Base-by-base conservation (phyloP, 2,329 filamentous ascomycete genomes). In the Pseudocercospora macadamiae region DNA sequence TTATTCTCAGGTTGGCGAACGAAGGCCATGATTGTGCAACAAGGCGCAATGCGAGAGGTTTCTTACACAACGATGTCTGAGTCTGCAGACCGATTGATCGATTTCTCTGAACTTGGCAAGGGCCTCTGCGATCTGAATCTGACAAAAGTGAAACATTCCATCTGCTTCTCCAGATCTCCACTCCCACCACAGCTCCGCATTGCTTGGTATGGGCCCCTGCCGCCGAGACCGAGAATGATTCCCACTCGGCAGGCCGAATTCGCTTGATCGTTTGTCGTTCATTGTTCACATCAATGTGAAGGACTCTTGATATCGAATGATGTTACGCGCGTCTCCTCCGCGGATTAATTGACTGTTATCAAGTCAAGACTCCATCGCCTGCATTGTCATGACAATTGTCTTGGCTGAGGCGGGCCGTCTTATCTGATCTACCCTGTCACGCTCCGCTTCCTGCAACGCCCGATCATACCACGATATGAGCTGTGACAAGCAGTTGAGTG, bases 161-260 rank as follows among this genome's bases (percentile, higher is more conserved):
- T 44, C 16, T 44, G 39, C 39, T 44, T 44, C 39, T 44, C 39
- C 39, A 44, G 39, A 44, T 44, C 39, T 44, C 19, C 34, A 37
- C 34, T 36, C 34, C 14, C 19, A n/a, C n/a, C n/a, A n/a, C 34
- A 37, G 34, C 39, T 44, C 39, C 39, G 39, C 39, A 44, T 44
- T 44, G 39, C 39, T 19, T 44, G 39, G 19, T 19, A 19, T 44
- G 16, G 39, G 14, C 16, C 39, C 39, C 21, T 5, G 39, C 19
- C 12, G n/a, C 37, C n/a, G 21, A 3, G 18, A 18, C n/a, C 37
- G 37, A 42, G n/a, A 14, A 42, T 18, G 9, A 18, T 42, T 5
- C 18, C 37, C n/a, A 18, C n/a, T 18, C 9, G 18, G 37, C 37
- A 42, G 3, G 14, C 37, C 37, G 37, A 42, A 8, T 42, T 42